Conservation (phyloP, 495 filamentous ascomycete species). For the Penicillium robsamsonii region DNA sequence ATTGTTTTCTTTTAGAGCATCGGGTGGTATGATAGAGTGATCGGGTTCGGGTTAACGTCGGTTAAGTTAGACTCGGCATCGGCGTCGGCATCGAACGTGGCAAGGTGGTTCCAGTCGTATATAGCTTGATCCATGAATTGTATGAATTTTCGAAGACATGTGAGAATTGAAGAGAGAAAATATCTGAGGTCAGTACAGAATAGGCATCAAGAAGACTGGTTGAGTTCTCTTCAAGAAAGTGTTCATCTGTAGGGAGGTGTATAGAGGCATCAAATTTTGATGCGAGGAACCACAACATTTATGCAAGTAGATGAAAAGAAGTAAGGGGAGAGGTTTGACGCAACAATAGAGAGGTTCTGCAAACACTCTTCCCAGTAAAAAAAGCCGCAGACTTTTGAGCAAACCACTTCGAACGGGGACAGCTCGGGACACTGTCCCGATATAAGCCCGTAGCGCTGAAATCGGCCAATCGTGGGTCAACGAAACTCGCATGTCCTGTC, state of each 20-base stretch:
- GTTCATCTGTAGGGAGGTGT: not conserved
- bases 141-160: not conserved
- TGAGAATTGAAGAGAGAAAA: not conserved
- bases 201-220: not conserved
- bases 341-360: not conserved
- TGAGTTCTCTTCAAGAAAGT: too few relatives aligned
- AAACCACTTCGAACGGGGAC: conserved; percentile 13
- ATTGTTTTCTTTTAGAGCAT: conserved; percentile 1
- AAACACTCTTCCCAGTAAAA: conserved; percentile 13
- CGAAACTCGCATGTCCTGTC: not conserved
- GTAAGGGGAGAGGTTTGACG: not conserved
- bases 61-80: conserved; percentile 10
- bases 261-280: not conserved
- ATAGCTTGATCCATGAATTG: conserved; percentile 13
- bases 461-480: conserved; percentile 5
- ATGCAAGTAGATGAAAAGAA: not conserved
- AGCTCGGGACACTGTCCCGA: conserved; percentile 18
- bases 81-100: conserved; percentile 7
- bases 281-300: not conserved
- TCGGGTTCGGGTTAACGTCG: conserved; percentile 3
- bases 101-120: conserved; percentile 2
- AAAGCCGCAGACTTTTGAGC: conserved; percentile 15
- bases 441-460: conserved; percentile 11
- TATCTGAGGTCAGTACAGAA: not conserved
- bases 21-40: conserved; percentile 7